Conservation (phyloP, 345 rosid species). For the Stellera chamaejasme region DNA sequence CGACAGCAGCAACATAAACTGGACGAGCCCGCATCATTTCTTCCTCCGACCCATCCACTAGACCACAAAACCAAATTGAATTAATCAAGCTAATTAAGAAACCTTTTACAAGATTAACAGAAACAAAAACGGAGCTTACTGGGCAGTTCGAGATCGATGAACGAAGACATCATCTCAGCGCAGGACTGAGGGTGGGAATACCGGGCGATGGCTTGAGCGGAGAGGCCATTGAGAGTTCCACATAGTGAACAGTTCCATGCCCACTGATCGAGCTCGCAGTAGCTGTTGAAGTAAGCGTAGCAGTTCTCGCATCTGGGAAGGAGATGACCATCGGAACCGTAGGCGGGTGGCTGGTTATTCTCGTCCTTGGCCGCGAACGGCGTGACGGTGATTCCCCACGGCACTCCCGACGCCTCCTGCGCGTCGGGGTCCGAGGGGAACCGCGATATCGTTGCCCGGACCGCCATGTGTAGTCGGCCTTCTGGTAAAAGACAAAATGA, state of each 20-base stretch:
- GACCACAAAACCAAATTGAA: slow-evolving; percentile 9
- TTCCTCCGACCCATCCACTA: slow-evolving; percentile 75
- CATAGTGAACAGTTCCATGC: slow-evolving; percentile 91
- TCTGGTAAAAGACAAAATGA: not conserved
- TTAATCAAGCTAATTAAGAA: not conserved
- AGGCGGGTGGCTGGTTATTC: slow-evolving; percentile 61
- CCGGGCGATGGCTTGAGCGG: slow-evolving; percentile 64
- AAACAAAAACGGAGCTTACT: slow-evolving; percentile 22
- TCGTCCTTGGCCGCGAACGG: slow-evolving; percentile 89
- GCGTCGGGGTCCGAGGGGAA: slow-evolving; percentile 78
- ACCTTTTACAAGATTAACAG: not conserved
- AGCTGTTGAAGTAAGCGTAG: slow-evolving; percentile 89
- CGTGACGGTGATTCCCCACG: slow-evolving; percentile 87
- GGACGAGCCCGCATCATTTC: slow-evolving; percentile 73
- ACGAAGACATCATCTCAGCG: slow-evolving; percentile 85
- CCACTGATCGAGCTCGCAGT: slow-evolving; percentile 95
- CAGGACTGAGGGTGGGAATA: slow-evolving; percentile 73
- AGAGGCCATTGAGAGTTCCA: slow-evolving; percentile 79
- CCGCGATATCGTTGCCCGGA: slow-evolving; percentile 70
- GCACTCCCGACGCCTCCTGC: slow-evolving; percentile 73
- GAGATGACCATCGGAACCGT: slow-evolving; percentile 74
- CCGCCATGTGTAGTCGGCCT: slow-evolving; percentile 45
- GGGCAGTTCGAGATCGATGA: slow-evolving; percentile 88
- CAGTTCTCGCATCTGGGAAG: slow-evolving; percentile 94
- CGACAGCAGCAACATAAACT: slow-evolving; percentile 95